Evolutionary conservation across 2,329 filamentous ascomycete species (phyloP), one percentile per base, ranked within the genome.

Genomic region (Epichloe amarillans): DNA sequence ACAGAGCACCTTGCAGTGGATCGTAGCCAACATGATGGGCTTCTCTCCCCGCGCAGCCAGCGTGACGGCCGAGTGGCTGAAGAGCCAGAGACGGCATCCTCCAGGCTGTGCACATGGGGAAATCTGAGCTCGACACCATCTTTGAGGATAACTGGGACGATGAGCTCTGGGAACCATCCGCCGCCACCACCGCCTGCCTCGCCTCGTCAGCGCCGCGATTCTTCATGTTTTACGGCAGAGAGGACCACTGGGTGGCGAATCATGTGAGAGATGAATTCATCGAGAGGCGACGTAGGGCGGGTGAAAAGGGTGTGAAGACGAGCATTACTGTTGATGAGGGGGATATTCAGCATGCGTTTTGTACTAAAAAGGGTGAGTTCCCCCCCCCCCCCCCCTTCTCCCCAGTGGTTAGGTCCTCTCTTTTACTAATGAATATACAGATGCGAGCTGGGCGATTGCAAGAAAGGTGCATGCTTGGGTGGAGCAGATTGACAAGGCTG

Each of bases 221-320:
- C 57, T 74, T 77, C 55, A 72, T 82, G 55, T 76, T 80, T 47
- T 84, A 82, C 55, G 80, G 74, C 2, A 66, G 73, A 54, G 64
- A 75, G 47, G 81, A 84, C 53, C 73, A 82, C 51, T 84, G 81
- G 81, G 77, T 84, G 1, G 74, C 76, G 3, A 67, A 78, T 46
- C 66, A 72, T 47, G 69, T 72, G 45, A 69, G 80, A 8, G 77
- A 83, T 55, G 70, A 69, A 30, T 76, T 84, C 52, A 77, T 83
- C 49, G 49, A 53, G 45, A 35, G 48, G 30, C 11, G 51, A 17
- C 33, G 51, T 2, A 36, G 41, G 46, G 67, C 66, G 43, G 63
- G 63, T 41, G 64, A 70, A 52, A 62, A 58, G 58, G 60, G 62
- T 61, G 69, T 68, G 6, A 65, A 69, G 53, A 72, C 73, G 0